Evolutionary conservation across 306 rosid genomes (phyloP).

Genomic region (Phaseolus lunatus): DNA sequence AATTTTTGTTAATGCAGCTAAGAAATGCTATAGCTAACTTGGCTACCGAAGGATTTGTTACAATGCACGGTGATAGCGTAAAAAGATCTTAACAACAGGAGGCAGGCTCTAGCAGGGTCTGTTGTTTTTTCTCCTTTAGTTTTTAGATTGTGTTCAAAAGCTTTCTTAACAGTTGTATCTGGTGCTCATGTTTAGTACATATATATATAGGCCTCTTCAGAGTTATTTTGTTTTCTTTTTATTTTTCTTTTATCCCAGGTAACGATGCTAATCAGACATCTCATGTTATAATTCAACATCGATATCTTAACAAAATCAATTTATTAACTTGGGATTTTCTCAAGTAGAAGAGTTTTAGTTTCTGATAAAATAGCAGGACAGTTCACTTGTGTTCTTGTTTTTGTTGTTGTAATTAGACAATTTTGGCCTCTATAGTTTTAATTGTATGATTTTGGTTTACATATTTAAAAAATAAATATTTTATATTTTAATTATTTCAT

Average conservation of each 20-base stretch:
- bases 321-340: not conserved
- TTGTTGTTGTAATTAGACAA: too few species aligned
- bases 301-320: not conserved
- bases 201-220: not conserved
- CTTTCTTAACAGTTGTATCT: not conserved
- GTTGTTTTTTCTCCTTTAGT: not conserved
- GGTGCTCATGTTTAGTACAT: not conserved
- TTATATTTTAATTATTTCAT: too few species aligned
- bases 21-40: slow-evolving; percentile 74
- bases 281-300: not conserved
- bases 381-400: too few species aligned
- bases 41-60: slow-evolving; percentile 80
- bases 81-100: slow-evolving; percentile 64
- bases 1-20: slow-evolving; percentile 60
- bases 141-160: not conserved
- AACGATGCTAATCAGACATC: not conserved
- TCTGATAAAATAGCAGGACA: not conserved
- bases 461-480: too few species aligned
- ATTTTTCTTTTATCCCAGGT: not conserved
- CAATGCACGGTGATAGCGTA: slow-evolving; percentile 74
- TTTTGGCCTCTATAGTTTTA: too few species aligned
- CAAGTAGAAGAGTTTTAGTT: too few species aligned
- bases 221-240: not conserved
- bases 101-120: slow-evolving; percentile 9
- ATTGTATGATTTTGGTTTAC: too few species aligned